phyloP scores from a whole-genome alignment of 352 stramenopile species.

The Thalassiosira livingstoniorum region DNA sequence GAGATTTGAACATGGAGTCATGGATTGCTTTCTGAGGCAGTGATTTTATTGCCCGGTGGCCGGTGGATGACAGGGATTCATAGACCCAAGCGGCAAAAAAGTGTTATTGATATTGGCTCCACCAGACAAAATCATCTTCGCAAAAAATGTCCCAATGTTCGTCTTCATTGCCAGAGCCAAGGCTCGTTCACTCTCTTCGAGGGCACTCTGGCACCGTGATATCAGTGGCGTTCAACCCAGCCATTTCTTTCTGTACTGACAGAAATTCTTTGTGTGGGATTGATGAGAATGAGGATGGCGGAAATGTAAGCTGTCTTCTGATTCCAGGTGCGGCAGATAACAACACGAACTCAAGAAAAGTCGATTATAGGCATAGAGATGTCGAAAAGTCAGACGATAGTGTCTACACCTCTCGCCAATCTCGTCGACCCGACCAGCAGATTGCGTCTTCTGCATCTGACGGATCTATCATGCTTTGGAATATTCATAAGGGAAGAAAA shows the following conservation, averaged over 20 bases:
- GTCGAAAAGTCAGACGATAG: background rate
- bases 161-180: background rate
- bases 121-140: too few species aligned
- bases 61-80: too few species aligned
- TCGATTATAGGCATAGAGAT: background rate
- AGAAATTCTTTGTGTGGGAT: background rate
- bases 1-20: too few species aligned
- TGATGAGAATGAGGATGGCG: background rate
- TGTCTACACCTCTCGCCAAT: too few species aligned
- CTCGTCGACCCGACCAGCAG: background rate
- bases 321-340: too few species aligned
- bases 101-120: too few species aligned
- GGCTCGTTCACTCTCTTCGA: background rate
- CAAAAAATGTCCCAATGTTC: too few species aligned
- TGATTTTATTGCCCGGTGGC: too few species aligned
- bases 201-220: background rate
- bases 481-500: background rate
- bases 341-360: background rate
- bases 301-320: too few species aligned
- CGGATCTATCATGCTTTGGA: conserved; percentile 2
- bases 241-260: background rate
- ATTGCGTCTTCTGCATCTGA: conserved; percentile 1
- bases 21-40: too few species aligned
- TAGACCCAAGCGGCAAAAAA: too few species aligned
- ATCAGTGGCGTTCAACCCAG: background rate